phyloP scores from a whole-genome alignment of 257 asterid genomes.

The Scutellaria minor region DNA sequence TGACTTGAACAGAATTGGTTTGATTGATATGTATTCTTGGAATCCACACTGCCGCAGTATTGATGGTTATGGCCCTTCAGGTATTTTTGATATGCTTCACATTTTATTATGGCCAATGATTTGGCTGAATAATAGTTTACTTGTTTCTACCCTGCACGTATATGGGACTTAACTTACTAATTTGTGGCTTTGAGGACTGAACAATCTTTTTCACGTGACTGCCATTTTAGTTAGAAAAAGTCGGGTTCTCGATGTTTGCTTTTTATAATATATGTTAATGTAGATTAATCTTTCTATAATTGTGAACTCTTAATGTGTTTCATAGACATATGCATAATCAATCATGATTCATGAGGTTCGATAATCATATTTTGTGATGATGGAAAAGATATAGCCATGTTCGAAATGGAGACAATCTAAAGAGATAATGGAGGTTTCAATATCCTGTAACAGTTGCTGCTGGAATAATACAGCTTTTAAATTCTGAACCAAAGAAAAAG shows the following conservation, averaged over 20 bases:
- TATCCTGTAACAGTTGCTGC: neutral
- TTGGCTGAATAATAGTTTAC: neutral
- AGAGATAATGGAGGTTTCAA: neutral
- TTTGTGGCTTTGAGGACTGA: no score
- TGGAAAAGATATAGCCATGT: neutral
- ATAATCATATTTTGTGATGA: neutral
- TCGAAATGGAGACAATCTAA: neutral
- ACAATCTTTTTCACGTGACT: no score
- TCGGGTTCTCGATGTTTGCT: neutral
- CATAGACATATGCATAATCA: neutral
- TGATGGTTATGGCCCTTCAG: conserved; percentile 65
- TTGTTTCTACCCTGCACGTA: no score
- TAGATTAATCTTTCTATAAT: neutral
- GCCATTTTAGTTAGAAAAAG: no score
- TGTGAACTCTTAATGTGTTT: neutral
- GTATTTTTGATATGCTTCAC: conserved; percentile 41
- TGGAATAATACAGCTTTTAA: neutral
- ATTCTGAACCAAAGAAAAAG: neutral
- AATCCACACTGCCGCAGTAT: conserved; percentile 71
- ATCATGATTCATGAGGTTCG: neutral
- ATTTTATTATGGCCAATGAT: neutral
- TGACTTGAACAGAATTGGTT: conserved; percentile 54
- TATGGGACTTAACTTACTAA: no score
- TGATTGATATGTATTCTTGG: conserved; percentile 85
- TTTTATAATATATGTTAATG: neutral